A percentile compares a stretch with the other conserved stretches of the same genome.
These are phyloP conservation scores for Thielaviopsis musarum DNA, from an alignment of 2,329 filamentous ascomycete genomes.

Conservation along the genomic window DNA sequence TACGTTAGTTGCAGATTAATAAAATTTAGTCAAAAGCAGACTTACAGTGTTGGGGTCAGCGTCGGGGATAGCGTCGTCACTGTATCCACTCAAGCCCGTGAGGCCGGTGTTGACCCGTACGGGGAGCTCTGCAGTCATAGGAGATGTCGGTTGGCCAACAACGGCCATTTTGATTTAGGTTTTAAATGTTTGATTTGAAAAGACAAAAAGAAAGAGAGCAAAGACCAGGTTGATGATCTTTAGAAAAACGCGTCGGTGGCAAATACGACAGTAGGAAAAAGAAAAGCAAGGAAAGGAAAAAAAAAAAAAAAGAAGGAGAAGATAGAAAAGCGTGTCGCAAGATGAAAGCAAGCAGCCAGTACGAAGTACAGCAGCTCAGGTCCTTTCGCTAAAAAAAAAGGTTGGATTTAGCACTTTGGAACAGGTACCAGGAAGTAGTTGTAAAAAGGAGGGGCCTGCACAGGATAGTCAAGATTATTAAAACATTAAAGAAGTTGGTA, in stretches of 20 bases:
- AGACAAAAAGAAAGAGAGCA: constrained; percentile 12
- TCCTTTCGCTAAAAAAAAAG: neutral
- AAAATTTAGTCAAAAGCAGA: constrained; percentile 10
- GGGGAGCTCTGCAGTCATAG: constrained; percentile 3
- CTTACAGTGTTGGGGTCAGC: constrained; percentile 41
- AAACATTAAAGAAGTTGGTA: neutral
- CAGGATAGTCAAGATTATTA: neutral
- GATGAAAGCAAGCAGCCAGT: neutral
- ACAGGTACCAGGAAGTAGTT: neutral
- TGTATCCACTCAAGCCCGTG: constrained; percentile 23
- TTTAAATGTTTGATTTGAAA: neutral
- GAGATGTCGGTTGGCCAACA: constrained; percentile 3
- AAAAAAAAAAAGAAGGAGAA: neutral
- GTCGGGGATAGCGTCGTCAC: constrained; percentile 43
- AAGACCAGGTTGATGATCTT: neutral
- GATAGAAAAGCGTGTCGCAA: neutral
- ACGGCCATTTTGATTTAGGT: constrained; percentile 6
- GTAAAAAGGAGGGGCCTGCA: constrained; percentile 3
- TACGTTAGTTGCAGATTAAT: neutral
- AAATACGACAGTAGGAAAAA: neutral
- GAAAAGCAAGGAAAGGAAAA: neutral
- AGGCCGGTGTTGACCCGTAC: constrained; percentile 7
- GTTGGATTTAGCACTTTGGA: neutral
- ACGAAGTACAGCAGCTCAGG: neutral
- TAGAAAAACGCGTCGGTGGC: neutral